Evolutionary conservation across 352 stramenopile species (phyloP), one percentile per base, ranked within the genome.

Genomic region (Pythium angustatum): DNA sequence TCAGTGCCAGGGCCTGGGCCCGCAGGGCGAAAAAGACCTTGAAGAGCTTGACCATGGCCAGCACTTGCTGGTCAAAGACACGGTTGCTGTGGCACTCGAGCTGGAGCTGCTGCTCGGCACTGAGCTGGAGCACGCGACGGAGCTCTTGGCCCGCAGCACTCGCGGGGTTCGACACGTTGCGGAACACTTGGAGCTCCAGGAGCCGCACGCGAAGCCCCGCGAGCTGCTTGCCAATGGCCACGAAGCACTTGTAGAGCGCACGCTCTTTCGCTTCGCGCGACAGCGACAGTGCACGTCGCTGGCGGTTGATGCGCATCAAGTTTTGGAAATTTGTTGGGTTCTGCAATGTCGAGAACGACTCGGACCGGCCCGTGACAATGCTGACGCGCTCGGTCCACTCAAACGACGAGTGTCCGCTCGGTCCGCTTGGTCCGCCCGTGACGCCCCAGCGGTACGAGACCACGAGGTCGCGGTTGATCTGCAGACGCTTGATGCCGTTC

Each of bases 401-500:
- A 52, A 71, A 75, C 71, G 80, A 74, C 1, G 36, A n/a, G n/a
- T n/a, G n/a, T n/a, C n/a, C n/a, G n/a, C n/a, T 45, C 21, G 44
- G 3, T 19, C 27, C 8, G 19, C n/a, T n/a, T n/a, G 57, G 43
- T 6, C 55, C 50, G 7, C 66, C 66, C 14, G 75, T 85, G 26
- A 91, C 53, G 24, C 86, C 87, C 85, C 85, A 96, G 45, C 68
- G 79, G 63, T 94, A 92, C 28, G 81, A 81, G 1, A 73, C 64
- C 21, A 96, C 75, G 1, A 89, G 53, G 50, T 96, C 85, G 12
- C 83, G 78, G 58, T 91, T 92, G 53, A 96, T 87, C 64, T 96
- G 87, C 24, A 96, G 66, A 0, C 85, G 80, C 66, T 96, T 92
- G 69, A 96, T 96, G 34, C 87, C 85, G 30, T 88, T 91, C 64